Evolutionary conservation across 345 rosid species (phyloP).

Genomic region (Pelargonium nanum): DNA sequence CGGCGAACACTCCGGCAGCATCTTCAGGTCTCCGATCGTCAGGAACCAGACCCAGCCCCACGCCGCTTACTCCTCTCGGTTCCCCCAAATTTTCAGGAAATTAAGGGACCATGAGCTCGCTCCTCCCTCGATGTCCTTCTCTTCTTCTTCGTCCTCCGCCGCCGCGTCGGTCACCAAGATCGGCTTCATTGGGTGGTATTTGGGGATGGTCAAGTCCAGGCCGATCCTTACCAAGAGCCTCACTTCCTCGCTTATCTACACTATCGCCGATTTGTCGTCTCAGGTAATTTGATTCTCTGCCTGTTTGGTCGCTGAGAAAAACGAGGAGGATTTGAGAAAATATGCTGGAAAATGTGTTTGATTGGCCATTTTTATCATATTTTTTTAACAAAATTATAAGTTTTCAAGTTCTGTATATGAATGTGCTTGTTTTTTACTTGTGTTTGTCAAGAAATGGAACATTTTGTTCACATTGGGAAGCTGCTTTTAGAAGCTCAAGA

Average conservation of each 20-base stretch:
- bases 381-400: too few species aligned
- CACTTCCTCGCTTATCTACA: conserved; percentile 57
- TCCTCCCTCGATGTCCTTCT: conserved; percentile 15
- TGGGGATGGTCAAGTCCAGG: conserved; percentile 69
- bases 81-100: conserved; percentile 28
- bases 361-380: background rate
- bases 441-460: background rate
- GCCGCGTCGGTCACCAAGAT: conserved; percentile 21
- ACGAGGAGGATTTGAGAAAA: background rate
- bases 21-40: background rate
- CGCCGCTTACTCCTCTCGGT: conserved; percentile 7
- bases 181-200: conserved; percentile 70
- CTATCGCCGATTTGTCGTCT: conserved; percentile 82
- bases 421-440: background rate
- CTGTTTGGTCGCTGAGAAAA: conserved; percentile 12
- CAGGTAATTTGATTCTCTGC: conserved; percentile 40
- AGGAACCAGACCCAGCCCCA: background rate
- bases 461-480: background rate
- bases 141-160: conserved; percentile 23
- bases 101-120: conserved; percentile 21
- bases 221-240: conserved; percentile 74
- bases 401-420: background rate
- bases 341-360: background rate
- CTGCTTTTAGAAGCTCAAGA: background rate
- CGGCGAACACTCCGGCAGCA: background rate